Evolutionary conservation across 106 monocot species (phyloP), one percentile per base, ranked within the genome.

Genomic region (Dendrobium catenatum): DNA sequence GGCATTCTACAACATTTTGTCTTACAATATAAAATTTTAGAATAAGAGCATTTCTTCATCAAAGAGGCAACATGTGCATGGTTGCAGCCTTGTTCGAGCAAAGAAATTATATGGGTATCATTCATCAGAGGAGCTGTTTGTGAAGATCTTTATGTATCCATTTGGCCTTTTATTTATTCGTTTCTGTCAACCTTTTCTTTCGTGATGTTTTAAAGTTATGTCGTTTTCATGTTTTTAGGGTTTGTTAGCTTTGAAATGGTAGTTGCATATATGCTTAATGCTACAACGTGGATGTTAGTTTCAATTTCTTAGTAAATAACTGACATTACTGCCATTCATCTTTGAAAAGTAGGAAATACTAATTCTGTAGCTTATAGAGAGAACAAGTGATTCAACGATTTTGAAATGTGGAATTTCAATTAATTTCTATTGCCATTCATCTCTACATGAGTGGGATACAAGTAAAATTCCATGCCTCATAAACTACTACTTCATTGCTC

Each of bases 61-160:
- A 73, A 88, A 90, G 86, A 88, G 82, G 81, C 92, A 94, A 79
- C 93, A 93, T 82, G 86, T 95, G 5, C 95, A 98, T 87, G 93
- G 89, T 20, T 98, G 89, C 81, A 76, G 55, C 79, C 86, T 98
- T 89, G 95, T 95, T 83, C 85, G 93, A 58, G 98, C 88, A 79
- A 98, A 93, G 79, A 94, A 85, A 56, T 72, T 95, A 26, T 95
- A 98, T 91, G 95, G 98, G 41, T 98, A 93, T 83, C 87, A 95
- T 84, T 80, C 86, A 22, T 78, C 81, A 11, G 98, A 98, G 77
- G 95, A 98, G 9, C 80, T 98, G 42, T 98, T 98, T 87, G 79
- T 93, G 40, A 98, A 98, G 85, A 93, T 95, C 9, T 87, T 86
- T 73, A 81, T 98, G 98, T 95, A 95, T 98, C 93, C 94, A 59